Evolutionary conservation across 371 early-diverging fungal species (phyloP), one percentile per base, ranked within the genome.

Genomic region (Lichtheimia ornata): DNA sequence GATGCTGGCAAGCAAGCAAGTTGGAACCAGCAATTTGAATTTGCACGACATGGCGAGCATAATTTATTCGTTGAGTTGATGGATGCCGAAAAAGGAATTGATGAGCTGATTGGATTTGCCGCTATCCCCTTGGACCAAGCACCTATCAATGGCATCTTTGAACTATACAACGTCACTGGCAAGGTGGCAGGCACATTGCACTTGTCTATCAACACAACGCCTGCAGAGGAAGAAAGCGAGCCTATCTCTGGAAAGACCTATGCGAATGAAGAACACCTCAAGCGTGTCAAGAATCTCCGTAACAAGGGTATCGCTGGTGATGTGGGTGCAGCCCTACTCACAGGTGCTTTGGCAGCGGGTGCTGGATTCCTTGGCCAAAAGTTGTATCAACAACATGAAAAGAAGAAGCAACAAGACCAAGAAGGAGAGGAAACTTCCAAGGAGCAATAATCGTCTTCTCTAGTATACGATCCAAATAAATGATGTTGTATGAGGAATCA

Each of bases 41-140:
- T 79, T 50, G 60, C 77, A 3, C 73, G 81, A 25, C 59, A 72
- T 27, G 82, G 82, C 47, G 74, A 83, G 45, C 64, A 74, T 35
- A 76, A 83, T 50, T 71, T 85, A 27, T 85, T 56, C 56, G 60
- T 85, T 40, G 85, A 85, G 70, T 71, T 85, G 47, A 71, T 82
- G 65, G 82, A 85, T 58, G 68, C 81, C 61, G 85, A 82, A 54
- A 60, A 52, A 14, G 71, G 77, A 11, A 67, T 67, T 18, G 72
- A 81, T 43, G 75, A 76, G 56, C 68, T 79, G 27, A 81, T 85
- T 55, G 85, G 82, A 66, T 83, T 85, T 61, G 74, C 76, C 50
- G 77, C 84, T 27, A 85, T 85, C 55, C 83, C 85, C 52, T 73
- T 85, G 59, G 77, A 76, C 64, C 82, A 81, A 58, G 79, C 81